Evolutionary conservation across 805 yeast species (phyloP).

Genomic region (Suhomyces canberraensis): DNA sequence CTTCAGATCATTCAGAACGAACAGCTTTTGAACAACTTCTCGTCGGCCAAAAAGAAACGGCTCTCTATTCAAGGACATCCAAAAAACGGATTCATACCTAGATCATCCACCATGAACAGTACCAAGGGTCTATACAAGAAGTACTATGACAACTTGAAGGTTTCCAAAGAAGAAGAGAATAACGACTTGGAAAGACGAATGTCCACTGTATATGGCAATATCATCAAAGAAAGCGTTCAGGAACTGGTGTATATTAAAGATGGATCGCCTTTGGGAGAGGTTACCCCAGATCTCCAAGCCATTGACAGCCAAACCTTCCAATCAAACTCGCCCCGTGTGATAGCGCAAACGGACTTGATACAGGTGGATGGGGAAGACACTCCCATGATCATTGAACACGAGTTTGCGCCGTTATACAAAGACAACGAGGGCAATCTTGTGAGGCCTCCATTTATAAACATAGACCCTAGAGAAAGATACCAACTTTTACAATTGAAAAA

Average conservation of each 20-base stretch:
- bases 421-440: constrained; percentile 38
- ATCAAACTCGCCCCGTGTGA: background rate
- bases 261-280: constrained; percentile 5
- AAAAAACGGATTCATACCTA: constrained; percentile 18
- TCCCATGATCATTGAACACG: constrained; percentile 26
- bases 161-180: constrained; percentile 16
- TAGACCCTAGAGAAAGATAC: constrained; percentile 43
- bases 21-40: constrained; percentile 20
- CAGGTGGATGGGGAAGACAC: background rate
- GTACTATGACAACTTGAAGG: constrained; percentile 15
- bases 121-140: constrained; percentile 18
- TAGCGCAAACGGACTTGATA: background rate
- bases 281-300: background rate
- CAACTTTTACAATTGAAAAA: constrained; percentile 38
- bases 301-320: too few species aligned
- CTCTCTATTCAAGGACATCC: constrained; percentile 22
- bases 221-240: constrained; percentile 12
- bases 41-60: constrained; percentile 26
- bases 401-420: constrained; percentile 31
- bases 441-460: constrained; percentile 43
- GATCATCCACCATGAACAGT: constrained; percentile 19
- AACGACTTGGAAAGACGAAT: constrained; percentile 30
- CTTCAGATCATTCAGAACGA: constrained; percentile 10
- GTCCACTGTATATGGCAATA: constrained; percentile 17
- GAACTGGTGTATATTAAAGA: background rate